Conservation (phyloP, 495 filamentous ascomycete genomes). For the Amniculicola lignicola region DNA sequence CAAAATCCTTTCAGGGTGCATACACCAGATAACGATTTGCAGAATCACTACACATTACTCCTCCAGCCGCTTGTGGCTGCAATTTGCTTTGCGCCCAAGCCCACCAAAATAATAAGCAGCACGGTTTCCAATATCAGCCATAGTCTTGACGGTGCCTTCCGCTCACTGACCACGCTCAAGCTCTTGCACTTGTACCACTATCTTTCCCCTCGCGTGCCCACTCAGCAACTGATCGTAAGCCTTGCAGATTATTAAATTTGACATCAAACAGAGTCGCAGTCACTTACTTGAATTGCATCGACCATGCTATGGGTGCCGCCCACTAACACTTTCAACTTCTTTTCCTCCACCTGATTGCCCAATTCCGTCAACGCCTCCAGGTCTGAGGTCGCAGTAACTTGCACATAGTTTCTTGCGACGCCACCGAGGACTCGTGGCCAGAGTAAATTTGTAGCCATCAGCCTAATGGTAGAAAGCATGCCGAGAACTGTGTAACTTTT, state of each 20-base stretch:
- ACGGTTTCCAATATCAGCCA: too few species aligned
- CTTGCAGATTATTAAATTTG: too few species aligned
- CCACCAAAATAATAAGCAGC: too few species aligned
- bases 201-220: constrained; percentile 2
- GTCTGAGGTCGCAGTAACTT: constrained; percentile 27
- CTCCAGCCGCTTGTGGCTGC: too few species aligned
- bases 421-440: constrained; percentile 40
- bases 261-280: not conserved
- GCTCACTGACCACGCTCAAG: too few species aligned
- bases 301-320: constrained; percentile 38
- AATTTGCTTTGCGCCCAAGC: too few species aligned
- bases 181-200: not conserved
- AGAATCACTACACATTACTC: too few species aligned
- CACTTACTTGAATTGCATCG: constrained; percentile 24
- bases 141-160: too few species aligned
- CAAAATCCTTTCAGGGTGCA: too few species aligned
- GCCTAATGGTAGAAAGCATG: constrained; percentile 30
- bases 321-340: constrained; percentile 36
- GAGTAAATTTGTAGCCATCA: constrained; percentile 36
- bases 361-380: constrained; percentile 37
- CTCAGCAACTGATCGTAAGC: not conserved
- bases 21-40: too few species aligned
- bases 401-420: constrained; percentile 37
- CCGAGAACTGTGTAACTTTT: constrained; percentile 24
- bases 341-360: constrained; percentile 34